A percentile compares a stretch with the other conserved stretches of the same genome.
These are phyloP conservation scores for Umbelopsis sp. DNA, from an alignment of 192 early-diverging fungal species.

Conservation along the genomic window DNA sequence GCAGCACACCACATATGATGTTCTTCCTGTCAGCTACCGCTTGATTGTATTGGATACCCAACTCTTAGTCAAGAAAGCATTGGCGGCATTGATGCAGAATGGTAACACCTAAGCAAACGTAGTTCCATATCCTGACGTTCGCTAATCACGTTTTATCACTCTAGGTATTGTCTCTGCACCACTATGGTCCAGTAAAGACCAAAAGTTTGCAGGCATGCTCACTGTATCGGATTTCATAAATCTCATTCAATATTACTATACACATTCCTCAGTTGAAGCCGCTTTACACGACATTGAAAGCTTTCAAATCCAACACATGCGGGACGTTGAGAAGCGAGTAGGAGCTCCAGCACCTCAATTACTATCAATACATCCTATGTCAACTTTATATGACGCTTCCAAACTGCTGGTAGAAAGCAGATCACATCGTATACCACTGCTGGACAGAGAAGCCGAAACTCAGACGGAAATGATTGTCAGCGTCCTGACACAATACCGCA, in stretches of 20 bases:
- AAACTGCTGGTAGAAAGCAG: conserved; percentile 76
- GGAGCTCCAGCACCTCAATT: conserved; percentile 60
- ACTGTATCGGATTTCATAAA: conserved; percentile 96
- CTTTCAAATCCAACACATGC: conserved; percentile 67
- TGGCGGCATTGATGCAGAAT: conserved; percentile 91
- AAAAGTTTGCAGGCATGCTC: conserved; percentile 92
- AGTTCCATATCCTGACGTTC: neutral
- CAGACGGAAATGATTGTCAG: conserved; percentile 88
- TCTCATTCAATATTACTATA: conserved; percentile 91
- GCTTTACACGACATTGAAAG: conserved; percentile 89
- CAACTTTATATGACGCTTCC: conserved; percentile 86
- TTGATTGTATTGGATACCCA: conserved; percentile 91
- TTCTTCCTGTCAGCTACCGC: conserved; percentile 87
- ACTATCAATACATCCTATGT: conserved; percentile 84
- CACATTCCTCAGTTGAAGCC: conserved; percentile 72
- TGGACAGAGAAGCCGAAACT: conserved; percentile 78
- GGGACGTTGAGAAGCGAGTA: conserved; percentile 64
- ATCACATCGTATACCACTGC: conserved; percentile 86
- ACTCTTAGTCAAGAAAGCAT: conserved; percentile 89
- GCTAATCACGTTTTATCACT: neutral
- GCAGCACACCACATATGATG: conserved; percentile 87
- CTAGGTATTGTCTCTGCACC: conserved; percentile 92
- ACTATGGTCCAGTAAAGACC: conserved; percentile 79
- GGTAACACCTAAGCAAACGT: conserved; percentile 53
- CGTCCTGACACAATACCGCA: conserved; percentile 67